Conservation (phyloP, 176 grass and related monocot genomes). For the Rhynchospora pubera region DNA sequence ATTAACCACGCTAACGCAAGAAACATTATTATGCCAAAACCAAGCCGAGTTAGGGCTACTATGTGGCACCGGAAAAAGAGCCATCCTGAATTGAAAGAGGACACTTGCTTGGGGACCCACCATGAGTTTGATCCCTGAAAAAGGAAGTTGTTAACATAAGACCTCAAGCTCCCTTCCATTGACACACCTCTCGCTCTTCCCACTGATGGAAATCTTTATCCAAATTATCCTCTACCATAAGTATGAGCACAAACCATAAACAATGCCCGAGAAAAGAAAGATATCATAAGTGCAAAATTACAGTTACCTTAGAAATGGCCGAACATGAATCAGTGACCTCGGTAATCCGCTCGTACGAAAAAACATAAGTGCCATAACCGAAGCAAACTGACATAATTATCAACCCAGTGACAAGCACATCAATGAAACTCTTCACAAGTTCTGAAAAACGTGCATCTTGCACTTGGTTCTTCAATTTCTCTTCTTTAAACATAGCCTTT, state of each 20-base stretch:
- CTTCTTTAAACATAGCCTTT: conserved; percentile 72
- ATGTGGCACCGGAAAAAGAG: conserved; percentile 64
- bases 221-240: not conserved
- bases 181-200: no score
- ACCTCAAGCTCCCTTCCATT: no score
- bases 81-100: conserved; percentile 54
- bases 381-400: conserved; percentile 76
- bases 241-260: not conserved
- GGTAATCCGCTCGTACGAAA: conserved; percentile 70
- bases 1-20: conserved; percentile 57
- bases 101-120: conserved; percentile 74
- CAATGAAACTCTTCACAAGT: conserved; percentile 59
- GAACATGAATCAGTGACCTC: conserved; percentile 59
- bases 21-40: conserved; percentile 84
- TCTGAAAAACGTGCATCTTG: conserved; percentile 53
- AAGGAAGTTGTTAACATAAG: not conserved
- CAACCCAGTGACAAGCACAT: conserved; percentile 73
- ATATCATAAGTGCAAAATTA: not conserved
- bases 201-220: not conserved
- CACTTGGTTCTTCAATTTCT: conserved; percentile 74
- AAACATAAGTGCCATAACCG: conserved; percentile 62
- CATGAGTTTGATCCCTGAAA: conserved; percentile 72
- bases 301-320: conserved; percentile 32
- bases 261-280: not conserved
- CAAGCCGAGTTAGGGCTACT: conserved; percentile 50